Conservation (phyloP, 495 filamentous ascomycete genomes). For the Penicillium mononematosum region DNA sequence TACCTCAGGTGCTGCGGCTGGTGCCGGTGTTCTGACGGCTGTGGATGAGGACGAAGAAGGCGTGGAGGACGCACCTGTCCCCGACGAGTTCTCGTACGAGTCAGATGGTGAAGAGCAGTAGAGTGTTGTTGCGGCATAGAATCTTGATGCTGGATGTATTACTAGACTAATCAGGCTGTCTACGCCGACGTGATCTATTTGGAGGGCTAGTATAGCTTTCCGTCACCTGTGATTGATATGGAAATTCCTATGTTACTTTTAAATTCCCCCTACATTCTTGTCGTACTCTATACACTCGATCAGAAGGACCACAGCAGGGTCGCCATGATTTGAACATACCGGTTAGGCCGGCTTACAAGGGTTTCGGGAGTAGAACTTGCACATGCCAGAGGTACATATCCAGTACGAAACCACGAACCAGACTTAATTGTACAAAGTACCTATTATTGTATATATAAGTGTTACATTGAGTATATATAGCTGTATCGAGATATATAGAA, state of each 20-base stretch:
- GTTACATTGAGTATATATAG: not conserved
- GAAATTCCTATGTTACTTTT: slow-evolving; percentile 7
- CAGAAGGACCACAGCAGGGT: not conserved
- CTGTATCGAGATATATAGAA: not conserved
- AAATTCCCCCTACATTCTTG: not conserved
- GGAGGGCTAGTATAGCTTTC: slow-evolving; percentile 12
- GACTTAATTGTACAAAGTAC: not conserved
- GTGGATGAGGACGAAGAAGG: slow-evolving; percentile 84
- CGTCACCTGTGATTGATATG: slow-evolving; percentile 16
- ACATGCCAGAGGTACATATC: not conserved
- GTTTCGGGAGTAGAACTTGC: not conserved
- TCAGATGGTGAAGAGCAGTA: slow-evolving; percentile 67
- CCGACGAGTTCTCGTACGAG: slow-evolving; percentile 82
- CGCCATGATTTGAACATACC: not conserved
- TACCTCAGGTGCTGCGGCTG: slow-evolving; percentile 25
- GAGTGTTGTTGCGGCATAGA: slow-evolving; percentile 30
- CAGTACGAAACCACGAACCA: not conserved
- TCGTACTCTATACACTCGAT: not conserved
- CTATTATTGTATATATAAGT: not conserved
- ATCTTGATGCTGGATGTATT: slow-evolving; percentile 43
- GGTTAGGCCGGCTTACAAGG: not conserved
- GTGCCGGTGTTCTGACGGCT: slow-evolving; percentile 76
- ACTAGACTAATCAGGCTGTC: slow-evolving; percentile 45
- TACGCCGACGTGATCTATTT: slow-evolving; percentile 26
- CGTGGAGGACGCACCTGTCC: slow-evolving; percentile 75